These are phyloP conservation scores for Sarocladium brachiariae DNA, from an alignment of 2,329 filamentous ascomycete species.

Conservation along the genomic window DNA sequence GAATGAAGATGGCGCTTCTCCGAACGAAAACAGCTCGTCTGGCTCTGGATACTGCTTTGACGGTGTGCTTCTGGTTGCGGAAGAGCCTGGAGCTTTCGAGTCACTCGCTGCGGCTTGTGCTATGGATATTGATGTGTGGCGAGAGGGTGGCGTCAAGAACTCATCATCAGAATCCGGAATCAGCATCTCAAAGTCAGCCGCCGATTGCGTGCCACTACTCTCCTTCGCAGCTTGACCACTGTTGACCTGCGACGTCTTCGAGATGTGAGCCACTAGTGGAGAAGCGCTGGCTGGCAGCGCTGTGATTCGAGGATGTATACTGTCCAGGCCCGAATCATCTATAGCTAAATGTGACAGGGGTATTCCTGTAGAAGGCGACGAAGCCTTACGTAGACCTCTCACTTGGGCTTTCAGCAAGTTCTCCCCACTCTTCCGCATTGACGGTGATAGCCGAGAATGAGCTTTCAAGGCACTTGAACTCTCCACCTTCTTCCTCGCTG, in stretches of 20 bases:
- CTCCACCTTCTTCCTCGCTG: neutral
- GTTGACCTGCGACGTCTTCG: neutral
- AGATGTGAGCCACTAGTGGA: neutral
- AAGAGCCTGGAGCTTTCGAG: neutral
- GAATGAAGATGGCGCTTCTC: neutral
- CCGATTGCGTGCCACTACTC: neutral
- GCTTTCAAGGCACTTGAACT: neutral
- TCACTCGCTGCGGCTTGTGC: neutral
- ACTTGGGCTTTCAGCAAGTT: constrained; percentile 3
- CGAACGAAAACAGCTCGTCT: neutral
- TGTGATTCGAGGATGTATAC: neutral
- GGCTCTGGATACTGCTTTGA: neutral
- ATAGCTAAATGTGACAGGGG: neutral
- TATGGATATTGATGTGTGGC: constrained; percentile 21
- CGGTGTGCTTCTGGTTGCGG: neutral
- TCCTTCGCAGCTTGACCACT: neutral
- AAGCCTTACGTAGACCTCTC: neutral
- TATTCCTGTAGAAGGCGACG: neutral
- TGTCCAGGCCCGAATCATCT: neutral
- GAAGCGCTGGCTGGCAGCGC: neutral
- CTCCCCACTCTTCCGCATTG: neutral
- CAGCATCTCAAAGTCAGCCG: constrained; percentile 24
- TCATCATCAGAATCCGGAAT: constrained; percentile 55
- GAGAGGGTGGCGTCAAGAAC: constrained; percentile 35
- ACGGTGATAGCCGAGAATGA: neutral